A percentile compares a stretch with the other conserved stretches of the same genome.
These are phyloP conservation scores for Ceratocystis lukuohia DNA, from an alignment of 2,329 filamentous ascomycete genomes.

Conservation along the genomic window DNA sequence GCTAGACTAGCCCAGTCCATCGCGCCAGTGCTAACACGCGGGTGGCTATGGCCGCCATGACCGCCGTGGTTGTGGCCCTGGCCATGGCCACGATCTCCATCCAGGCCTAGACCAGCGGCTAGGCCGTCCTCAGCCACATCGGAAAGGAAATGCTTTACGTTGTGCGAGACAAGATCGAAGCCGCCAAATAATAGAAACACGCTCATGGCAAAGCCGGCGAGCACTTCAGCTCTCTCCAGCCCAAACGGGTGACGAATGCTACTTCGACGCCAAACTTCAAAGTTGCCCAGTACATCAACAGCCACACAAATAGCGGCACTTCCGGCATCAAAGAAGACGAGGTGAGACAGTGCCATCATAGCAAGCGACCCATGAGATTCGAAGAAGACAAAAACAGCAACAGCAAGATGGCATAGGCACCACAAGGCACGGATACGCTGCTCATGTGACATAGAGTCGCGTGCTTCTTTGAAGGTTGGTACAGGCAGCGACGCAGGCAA, in stretches of 20 bases:
- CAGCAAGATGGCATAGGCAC: slow-evolving; percentile 75
- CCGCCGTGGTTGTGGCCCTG: slow-evolving; percentile 26
- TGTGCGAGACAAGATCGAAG: slow-evolving; percentile 87
- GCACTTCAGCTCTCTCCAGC: slow-evolving; percentile 80
- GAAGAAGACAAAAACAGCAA: slow-evolving; percentile 77
- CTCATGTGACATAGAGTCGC: slow-evolving; percentile 76
- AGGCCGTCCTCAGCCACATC: slow-evolving; percentile 21
- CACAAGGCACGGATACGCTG: slow-evolving; percentile 74
- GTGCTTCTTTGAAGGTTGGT: slow-evolving; percentile 76
- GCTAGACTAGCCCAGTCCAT: slow-evolving; percentile 71
- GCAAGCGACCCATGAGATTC: slow-evolving; percentile 74
- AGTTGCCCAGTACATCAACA: slow-evolving; percentile 89
- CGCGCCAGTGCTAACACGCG: slow-evolving; percentile 55
- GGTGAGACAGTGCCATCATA: slow-evolving; percentile 80
- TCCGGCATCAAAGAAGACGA: slow-evolving; percentile 90
- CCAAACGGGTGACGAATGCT: slow-evolving; percentile 90
- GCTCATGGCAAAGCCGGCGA: slow-evolving; percentile 91
- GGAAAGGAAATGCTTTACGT: slow-evolving; percentile 64
- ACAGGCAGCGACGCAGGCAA: slow-evolving; percentile 85
- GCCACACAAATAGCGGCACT: slow-evolving; percentile 82
- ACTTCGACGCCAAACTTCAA: slow-evolving; percentile 91
- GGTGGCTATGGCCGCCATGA: slow-evolving; percentile 55
- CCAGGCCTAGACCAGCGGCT: slow-evolving; percentile 22
- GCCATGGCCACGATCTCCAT: background rate
- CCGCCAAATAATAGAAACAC: slow-evolving; percentile 96